Conservation (phyloP, 1,284 basidiomycete genomes). For the Phenoliferia sp. region DNA sequence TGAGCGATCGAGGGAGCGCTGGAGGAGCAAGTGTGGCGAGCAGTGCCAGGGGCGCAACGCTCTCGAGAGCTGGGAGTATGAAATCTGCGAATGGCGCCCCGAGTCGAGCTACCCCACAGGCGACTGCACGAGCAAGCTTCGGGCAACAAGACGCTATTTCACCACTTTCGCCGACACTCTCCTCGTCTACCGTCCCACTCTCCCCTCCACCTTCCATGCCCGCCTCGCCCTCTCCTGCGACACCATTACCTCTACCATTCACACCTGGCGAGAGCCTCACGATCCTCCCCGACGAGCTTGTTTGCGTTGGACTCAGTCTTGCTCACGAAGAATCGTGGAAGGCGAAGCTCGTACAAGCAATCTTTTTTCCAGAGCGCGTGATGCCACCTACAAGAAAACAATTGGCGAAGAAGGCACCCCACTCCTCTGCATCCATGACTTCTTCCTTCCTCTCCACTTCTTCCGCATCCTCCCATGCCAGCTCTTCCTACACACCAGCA, state of each 20-base stretch:
- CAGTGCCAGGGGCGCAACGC: not conserved
- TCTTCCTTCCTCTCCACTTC: not conserved
- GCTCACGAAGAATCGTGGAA: constrained; percentile 24
- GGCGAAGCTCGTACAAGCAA: constrained; percentile 20
- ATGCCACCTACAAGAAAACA: constrained; percentile 7
- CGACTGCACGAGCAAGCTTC: not conserved
- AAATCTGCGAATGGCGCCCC: not conserved
- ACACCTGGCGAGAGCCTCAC: constrained; percentile 19
- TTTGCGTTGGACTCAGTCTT: constrained; percentile 31
- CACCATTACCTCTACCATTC: not conserved
- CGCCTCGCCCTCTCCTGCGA: not conserved
- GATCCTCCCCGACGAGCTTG: constrained; percentile 34
- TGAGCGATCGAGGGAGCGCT: constrained; percentile 6
- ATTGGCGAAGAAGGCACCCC: not conserved
- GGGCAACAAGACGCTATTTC: not conserved
- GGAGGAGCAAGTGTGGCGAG: not conserved
- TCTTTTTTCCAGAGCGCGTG: constrained; percentile 32
- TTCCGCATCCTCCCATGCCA: not conserved
- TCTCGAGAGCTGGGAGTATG: not conserved
- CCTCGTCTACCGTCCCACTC: not conserved
- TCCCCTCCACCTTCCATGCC: not conserved
- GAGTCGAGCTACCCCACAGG: not conserved
- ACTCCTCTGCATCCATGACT: not conserved
- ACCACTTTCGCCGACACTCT: not conserved
- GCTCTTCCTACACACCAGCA: not conserved